Evolutionary conservation across 148 eudicot species (phyloP), one percentile per base, ranked within the genome.

Genomic region (Amaranthus hypochondriacus): DNA sequence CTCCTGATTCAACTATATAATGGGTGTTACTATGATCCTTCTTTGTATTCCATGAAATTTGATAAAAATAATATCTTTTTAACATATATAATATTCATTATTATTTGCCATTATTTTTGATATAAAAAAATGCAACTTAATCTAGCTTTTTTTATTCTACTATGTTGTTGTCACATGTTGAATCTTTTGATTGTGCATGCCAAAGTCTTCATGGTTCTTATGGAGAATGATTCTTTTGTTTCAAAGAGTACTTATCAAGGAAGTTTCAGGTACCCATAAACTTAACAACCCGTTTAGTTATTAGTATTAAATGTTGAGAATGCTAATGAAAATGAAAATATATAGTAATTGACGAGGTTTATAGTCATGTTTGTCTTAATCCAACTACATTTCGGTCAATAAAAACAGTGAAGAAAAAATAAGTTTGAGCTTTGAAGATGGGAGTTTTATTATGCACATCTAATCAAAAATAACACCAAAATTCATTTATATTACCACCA

Each of bases 201-300:
- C 57, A 85, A 86, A 69, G 87, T 89, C 58, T 85, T 80, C 81
- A 73, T 87, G 78, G 93, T 89, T 77, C 77, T 87, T 71, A 81
- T 87, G 93, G 90, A 89, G 46, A 85, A 76, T 51, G 83, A 83
- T n/a, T 81, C 88, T 67, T 76, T 78, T 62, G 79, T 85, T 55
- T 78, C 80, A 11, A 54, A 66, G 65, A 51, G 50, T 75, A 77
- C 48, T 46, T 64, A 64, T 71, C 76, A 78, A 52, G 51, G 57
- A 53, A 15, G 62, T 65, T 70, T 71, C 47, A 77, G 85, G 89
- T 86, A 62, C 56, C 58, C n/a, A 60, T 56, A 50, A 9, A 14
- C 60, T 46, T 46, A 4, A 55, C 18, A 66, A 28, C 39, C 39
- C 39, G 39, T 28, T 28, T 28, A 28, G 39, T 28, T 28, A 28